Conservation (phyloP, 192 early-diverging fungal genomes). For the Coemansia sp. region DNA sequence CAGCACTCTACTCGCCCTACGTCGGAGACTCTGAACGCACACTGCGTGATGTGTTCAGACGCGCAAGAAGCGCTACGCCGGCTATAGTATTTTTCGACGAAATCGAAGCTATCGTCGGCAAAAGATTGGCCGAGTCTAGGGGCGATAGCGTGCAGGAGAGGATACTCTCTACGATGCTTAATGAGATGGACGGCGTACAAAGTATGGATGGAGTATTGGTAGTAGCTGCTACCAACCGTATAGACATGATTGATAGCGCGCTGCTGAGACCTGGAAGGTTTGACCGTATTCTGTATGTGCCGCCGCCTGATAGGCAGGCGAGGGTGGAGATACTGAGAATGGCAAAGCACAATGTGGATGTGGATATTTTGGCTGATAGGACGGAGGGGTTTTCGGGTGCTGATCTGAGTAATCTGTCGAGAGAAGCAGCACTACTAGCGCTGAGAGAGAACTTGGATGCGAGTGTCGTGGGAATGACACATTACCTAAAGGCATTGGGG, state of each 20-base stretch:
- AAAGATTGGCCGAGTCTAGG: conserved; percentile 60
- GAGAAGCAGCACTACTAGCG: conserved; percentile 73
- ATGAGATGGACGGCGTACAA: conserved; percentile 93
- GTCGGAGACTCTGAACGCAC: conserved; percentile 42
- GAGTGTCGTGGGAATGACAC: conserved; percentile 10
- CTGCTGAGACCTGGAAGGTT: conserved; percentile 92
- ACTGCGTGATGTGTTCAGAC: conserved; percentile 74
- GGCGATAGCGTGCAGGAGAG: conserved; percentile 50
- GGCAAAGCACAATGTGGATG: conserved; percentile 54
- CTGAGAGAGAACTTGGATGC: conserved; percentile 25
- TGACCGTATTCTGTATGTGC: conserved; percentile 95
- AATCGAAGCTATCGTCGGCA: conserved; percentile 94
- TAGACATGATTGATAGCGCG: conserved; percentile 95
- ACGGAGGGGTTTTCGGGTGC: conserved; percentile 95
- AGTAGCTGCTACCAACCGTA: conserved; percentile 99
- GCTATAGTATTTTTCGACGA: conserved; percentile 97
- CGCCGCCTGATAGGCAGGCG: conserved; percentile 66
- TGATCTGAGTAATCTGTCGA: conserved; percentile 80
- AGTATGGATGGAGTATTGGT: conserved; percentile 92
- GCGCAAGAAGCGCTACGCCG: conserved; percentile 77
- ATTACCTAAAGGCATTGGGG: conserved; percentile 60
- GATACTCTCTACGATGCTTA: conserved; percentile 35
- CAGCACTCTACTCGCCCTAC: conserved; percentile 32
- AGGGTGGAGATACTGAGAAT: conserved; percentile 71
- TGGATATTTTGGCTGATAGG: conserved; percentile 57